These are phyloP conservation scores for Chlorella variabilis DNA, from an alignment of 163 green algal species.

Conservation along the genomic window DNA sequence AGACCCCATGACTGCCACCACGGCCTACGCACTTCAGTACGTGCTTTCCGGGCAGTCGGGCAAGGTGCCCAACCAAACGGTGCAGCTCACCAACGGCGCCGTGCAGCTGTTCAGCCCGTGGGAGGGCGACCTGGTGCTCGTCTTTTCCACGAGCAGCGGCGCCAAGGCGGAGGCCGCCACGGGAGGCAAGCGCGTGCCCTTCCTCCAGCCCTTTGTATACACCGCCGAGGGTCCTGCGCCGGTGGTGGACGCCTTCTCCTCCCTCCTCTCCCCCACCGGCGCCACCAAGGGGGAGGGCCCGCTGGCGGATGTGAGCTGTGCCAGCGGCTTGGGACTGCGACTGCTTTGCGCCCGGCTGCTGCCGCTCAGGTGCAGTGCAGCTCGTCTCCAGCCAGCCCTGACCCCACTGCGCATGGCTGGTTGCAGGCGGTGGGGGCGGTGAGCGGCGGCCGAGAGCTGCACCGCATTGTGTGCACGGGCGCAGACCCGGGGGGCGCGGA, in stretches of 20 bases:
- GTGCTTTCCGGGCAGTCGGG: background rate
- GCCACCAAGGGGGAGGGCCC: background rate
- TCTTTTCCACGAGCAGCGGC: background rate
- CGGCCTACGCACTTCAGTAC: background rate
- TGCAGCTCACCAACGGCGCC: background rate
- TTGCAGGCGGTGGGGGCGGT: background rate
- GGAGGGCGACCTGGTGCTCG: background rate
- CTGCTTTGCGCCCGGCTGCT: too few relatives aligned
- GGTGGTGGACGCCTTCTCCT: slow-evolving; percentile 4
- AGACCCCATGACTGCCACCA: slow-evolving; percentile 5
- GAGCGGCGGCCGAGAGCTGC: background rate
- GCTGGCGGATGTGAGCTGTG: slow-evolving; percentile 19
- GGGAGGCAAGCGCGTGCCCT: slow-evolving; percentile 1
- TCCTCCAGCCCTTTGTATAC: slow-evolving; percentile 15
- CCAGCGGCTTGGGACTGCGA: too few relatives aligned
- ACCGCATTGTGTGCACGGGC: slow-evolving; percentile 1
- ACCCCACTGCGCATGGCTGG: background rate
- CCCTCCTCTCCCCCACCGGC: background rate
- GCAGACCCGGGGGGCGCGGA: slow-evolving; percentile 3
- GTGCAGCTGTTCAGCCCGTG: background rate
- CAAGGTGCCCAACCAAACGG: background rate
- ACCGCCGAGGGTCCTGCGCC: background rate
- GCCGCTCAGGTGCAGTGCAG: background rate
- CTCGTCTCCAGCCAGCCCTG: background rate
- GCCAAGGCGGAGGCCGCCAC: too few relatives aligned